Evolutionary conservation across 2,329 filamentous ascomycete species (phyloP).

Genomic region (Xylariaceae sp.): DNA sequence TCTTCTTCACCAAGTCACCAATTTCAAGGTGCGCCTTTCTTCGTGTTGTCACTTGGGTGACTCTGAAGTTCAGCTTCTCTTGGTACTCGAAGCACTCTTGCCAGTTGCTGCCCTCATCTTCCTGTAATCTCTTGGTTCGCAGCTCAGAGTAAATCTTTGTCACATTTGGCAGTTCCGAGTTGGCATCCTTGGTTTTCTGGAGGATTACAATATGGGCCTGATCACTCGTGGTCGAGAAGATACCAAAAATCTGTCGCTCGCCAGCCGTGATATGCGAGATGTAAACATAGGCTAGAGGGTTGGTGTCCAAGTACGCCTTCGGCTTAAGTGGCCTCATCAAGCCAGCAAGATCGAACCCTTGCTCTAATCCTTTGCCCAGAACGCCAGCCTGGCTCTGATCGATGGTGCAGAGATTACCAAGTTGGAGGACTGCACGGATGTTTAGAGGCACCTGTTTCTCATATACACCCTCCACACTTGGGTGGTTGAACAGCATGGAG

Average conservation of each 20-base stretch:
- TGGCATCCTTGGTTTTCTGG: constrained; percentile 73
- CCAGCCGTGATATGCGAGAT: constrained; percentile 89
- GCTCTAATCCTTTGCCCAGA: constrained; percentile 85
- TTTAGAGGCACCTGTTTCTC: constrained; percentile 89
- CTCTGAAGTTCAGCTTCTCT: constrained; percentile 80
- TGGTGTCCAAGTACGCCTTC: constrained; percentile 69
- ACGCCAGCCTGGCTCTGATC: constrained; percentile 89
- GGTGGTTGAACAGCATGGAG: constrained; percentile 79
- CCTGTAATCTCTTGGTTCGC: constrained; percentile 62
- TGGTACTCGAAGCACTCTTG: constrained; percentile 85
- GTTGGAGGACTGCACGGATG: constrained; percentile 79
- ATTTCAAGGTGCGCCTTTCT: constrained; percentile 88
- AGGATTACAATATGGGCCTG: constrained; percentile 88
- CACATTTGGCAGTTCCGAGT: constrained; percentile 83
- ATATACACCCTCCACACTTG: constrained; percentile 95
- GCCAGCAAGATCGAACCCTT: constrained; percentile 83
- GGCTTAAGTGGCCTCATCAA: constrained; percentile 66
- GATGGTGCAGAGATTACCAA: constrained; percentile 90
- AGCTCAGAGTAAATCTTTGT: constrained; percentile 83
- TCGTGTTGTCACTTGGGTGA: constrained; percentile 81
- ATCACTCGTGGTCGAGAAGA: constrained; percentile 80
- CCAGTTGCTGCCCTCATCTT: constrained; percentile 67
- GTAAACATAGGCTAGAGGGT: constrained; percentile 79
- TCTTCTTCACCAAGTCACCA: constrained; percentile 82
- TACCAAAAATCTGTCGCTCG: constrained; percentile 86